phyloP scores from a whole-genome alignment of 805 yeast genomes.

The Wickerhamomyces xylosicus region DNA sequence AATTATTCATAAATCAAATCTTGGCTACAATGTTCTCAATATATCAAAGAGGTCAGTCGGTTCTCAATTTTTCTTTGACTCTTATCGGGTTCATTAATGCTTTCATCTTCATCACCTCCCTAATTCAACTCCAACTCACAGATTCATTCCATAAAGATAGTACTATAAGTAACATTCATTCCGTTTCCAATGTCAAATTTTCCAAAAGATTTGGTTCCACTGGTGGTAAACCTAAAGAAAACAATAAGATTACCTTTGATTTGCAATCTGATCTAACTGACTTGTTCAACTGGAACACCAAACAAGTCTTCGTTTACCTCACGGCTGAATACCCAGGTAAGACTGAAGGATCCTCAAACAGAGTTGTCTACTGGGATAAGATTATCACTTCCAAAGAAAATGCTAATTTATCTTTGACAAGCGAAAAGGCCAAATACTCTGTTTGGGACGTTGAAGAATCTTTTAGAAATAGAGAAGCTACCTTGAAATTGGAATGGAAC shows the following conservation, averaged over 20 bases:
- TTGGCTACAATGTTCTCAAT: constrained; percentile 37
- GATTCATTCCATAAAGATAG: constrained; percentile 35
- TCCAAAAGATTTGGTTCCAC: constrained; percentile 61
- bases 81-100: constrained; percentile 36
- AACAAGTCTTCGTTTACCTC: constrained; percentile 86
- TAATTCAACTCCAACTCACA: constrained; percentile 34
- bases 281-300: constrained; percentile 93
- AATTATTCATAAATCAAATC: too few species aligned
- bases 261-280: constrained; percentile 65
- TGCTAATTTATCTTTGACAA: constrained; percentile 43
- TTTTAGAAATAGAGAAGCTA: constrained; percentile 53
- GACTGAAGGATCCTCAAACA: constrained; percentile 33
- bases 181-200: constrained; percentile 34
- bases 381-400: constrained; percentile 52
- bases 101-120: constrained; percentile 36
- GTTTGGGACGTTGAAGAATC: constrained; percentile 74
- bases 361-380: constrained; percentile 85
- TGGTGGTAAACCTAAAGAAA: constrained; percentile 64
- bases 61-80: constrained; percentile 44
- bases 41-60: constrained; percentile 35
- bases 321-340: constrained; percentile 66
- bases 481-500: constrained; percentile 74
- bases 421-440: constrained; percentile 62
- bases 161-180: constrained; percentile 24
- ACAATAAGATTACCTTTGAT: constrained; percentile 62